Evolutionary conservation across 2,329 filamentous ascomycete genomes (phyloP).

Genomic region (Dryadomyces quercivorus): DNA sequence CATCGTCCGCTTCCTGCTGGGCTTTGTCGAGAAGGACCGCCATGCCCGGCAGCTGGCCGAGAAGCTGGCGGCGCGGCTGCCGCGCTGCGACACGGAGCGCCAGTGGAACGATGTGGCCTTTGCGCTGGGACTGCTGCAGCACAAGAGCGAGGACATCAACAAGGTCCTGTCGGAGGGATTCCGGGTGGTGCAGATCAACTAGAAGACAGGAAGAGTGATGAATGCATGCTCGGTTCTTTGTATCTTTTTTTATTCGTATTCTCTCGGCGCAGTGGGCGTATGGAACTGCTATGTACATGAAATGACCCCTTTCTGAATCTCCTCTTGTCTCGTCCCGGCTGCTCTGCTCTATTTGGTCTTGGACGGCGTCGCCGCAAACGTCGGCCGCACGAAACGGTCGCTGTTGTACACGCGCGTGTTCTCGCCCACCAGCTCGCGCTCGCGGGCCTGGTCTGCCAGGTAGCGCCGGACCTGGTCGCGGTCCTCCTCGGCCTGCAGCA

Average conservation of each 20-base stretch:
- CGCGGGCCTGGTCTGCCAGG: conserved; percentile 74
- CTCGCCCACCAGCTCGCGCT: conserved; percentile 79
- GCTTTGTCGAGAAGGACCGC: conserved; percentile 99
- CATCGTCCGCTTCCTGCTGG: conserved; percentile 84
- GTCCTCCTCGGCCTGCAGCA: conserved; percentile 94
- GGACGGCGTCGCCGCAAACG: conserved; percentile 57
- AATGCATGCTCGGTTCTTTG: too few species aligned
- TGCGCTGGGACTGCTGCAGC: conserved; percentile 75
- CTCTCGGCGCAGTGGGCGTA: too few species aligned
- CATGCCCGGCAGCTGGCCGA: conserved; percentile 89
- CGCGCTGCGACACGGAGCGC: conserved; percentile 78
- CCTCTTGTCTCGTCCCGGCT: too few species aligned
- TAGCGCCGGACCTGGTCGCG: conserved; percentile 83
- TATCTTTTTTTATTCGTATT: neutral
- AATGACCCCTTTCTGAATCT: too few species aligned
- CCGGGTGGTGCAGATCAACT: conserved; percentile 49
- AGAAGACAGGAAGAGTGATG: neutral
- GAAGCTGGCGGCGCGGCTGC: conserved; percentile 78
- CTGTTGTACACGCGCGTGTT: conserved; percentile 72
- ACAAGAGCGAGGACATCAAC: conserved; percentile 83
- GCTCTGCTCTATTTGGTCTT: neutral
- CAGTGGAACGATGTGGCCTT: conserved; percentile 98
- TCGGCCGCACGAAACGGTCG: conserved; percentile 80
- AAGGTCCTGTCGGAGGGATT: conserved; percentile 68
- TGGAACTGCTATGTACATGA: neutral